A percentile compares a stretch with the other conserved stretches of the same genome.
Evolutionary conservation across 2,329 filamentous ascomycete genomes (phyloP).

Genomic region (Pseudonectria foliicola): DNA sequence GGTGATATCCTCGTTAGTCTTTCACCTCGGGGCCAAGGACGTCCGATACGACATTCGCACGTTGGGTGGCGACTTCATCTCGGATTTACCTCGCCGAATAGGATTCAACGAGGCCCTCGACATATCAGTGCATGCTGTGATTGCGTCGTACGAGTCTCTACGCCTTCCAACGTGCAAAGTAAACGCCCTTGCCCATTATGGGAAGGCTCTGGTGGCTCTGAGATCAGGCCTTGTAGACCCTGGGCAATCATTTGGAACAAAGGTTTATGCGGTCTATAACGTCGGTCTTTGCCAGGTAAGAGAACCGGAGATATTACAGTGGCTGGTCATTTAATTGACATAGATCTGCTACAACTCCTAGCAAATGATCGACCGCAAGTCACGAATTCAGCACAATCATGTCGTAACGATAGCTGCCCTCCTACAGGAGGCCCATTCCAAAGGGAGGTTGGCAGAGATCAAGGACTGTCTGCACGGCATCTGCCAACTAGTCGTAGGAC

Average conservation of each 20-base stretch:
- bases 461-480: conserved; percentile 11
- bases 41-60: conserved; percentile 14
- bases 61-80: conserved; percentile 9
- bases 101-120: conserved; percentile 11
- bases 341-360: neutral
- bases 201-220: conserved; percentile 7
- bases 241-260: conserved; percentile 4
- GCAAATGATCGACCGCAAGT: conserved; percentile 14
- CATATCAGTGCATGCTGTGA: conserved; percentile 10
- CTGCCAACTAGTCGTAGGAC: conserved; percentile 13
- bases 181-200: conserved; percentile 10
- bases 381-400: conserved; percentile 3
- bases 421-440: conserved; percentile 10
- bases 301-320: neutral
- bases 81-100: conserved; percentile 11
- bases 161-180: conserved; percentile 4
- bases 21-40: conserved; percentile 14
- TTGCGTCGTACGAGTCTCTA: conserved; percentile 9
- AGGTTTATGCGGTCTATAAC: conserved; percentile 10
- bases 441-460: conserved; percentile 5
- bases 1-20: conserved; percentile 9
- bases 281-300: conserved; percentile 16
- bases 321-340: no score
- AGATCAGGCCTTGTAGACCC: conserved; percentile 6
- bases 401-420: conserved; percentile 10